Conservation (phyloP, 768 basidiomycete genomes). For the Glaciozyma antarctica region DNA sequence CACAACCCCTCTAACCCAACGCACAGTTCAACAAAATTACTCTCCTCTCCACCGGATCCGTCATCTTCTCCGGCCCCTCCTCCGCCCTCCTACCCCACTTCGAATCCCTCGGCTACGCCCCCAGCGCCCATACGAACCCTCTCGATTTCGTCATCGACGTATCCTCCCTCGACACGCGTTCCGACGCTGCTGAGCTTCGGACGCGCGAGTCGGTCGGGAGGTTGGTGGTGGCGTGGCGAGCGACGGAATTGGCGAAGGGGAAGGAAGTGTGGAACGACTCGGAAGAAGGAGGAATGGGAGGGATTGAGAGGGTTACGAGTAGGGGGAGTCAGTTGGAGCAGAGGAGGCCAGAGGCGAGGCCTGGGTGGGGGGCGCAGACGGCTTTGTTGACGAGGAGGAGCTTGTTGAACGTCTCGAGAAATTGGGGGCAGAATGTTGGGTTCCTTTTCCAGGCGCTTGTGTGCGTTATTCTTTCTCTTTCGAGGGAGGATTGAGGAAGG, state of each 20-base stretch:
- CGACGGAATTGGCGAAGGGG: constrained; percentile 1
- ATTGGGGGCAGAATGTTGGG: constrained; percentile 17
- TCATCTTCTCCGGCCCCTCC: constrained; percentile 43
- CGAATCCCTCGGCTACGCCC: constrained; percentile 37
- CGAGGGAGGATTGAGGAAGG: constrained; percentile 22
- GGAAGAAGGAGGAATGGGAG: neutral
- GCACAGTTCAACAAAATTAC: constrained; percentile 50
- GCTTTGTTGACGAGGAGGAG: constrained; percentile 34
- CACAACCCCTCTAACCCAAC: constrained; percentile 36
- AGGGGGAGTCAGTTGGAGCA: neutral
- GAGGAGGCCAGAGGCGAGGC: constrained; percentile 1
- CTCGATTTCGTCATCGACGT: constrained; percentile 45
- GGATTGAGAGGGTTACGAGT: neutral
- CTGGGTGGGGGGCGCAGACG: constrained; percentile 27
- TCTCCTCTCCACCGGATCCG: constrained; percentile 50
- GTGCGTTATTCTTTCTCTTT: constrained; percentile 38
- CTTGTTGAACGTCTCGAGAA: constrained; percentile 37
- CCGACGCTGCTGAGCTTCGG: constrained; percentile 40
- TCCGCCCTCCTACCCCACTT: constrained; percentile 41
- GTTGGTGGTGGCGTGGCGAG: constrained; percentile 42
- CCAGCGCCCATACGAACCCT: constrained; percentile 42
- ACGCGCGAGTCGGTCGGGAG: constrained; percentile 39
- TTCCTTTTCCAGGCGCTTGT: constrained; percentile 19
- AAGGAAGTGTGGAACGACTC: neutral
- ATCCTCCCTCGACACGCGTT: constrained; percentile 42